Percentiles rank a stretch among this genome's conserved stretches.
phyloP scores from a whole-genome alignment of 2,329 filamentous ascomycete species.

The Fusarium liriodendri region DNA sequence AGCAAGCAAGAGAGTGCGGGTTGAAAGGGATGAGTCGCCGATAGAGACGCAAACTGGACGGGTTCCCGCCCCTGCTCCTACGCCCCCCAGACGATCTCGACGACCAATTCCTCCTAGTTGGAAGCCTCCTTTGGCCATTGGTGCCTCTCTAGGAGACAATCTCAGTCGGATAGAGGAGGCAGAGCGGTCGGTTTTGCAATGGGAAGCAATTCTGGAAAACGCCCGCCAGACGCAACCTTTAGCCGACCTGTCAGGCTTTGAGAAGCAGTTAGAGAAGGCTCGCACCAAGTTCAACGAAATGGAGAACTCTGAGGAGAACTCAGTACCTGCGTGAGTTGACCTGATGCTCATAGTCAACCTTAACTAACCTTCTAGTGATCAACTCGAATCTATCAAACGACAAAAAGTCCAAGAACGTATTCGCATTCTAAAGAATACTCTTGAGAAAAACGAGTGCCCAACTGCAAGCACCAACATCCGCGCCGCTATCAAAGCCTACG shows the following conservation, averaged over 20 bases:
- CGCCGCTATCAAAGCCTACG: conserved; percentile 37
- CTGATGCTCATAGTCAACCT: background rate
- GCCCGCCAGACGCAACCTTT: conserved; percentile 28
- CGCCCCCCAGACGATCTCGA: background rate
- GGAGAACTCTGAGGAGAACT: conserved; percentile 40
- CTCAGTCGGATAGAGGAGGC: conserved; percentile 39
- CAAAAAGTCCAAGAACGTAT: conserved; percentile 23
- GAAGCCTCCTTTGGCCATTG: conserved; percentile 40
- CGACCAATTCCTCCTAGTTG: conserved; percentile 26
- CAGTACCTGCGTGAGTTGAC: conserved; percentile 28
- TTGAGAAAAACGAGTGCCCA: conserved; percentile 18
- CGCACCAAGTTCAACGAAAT: conserved; percentile 23
- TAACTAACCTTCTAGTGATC: conserved; percentile 32
- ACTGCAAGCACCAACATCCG: conserved; percentile 29
- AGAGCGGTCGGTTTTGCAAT: conserved; percentile 37
- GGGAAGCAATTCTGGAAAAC: conserved; percentile 41
- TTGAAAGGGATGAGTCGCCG: background rate
- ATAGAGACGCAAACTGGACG: background rate
- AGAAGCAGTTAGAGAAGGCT: conserved; percentile 24
- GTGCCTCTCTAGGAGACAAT: conserved; percentile 36
- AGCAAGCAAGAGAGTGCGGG: background rate
- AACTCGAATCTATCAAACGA: conserved; percentile 39
- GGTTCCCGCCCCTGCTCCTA: background rate
- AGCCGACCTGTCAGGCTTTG: conserved; percentile 38
- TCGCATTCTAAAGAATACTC: conserved; percentile 7